Percentiles rank a stretch among this genome's conserved stretches.
Conservation (phyloP, 2,329 filamentous ascomycete species). For the Apiospora rasikravindrae region DNA sequence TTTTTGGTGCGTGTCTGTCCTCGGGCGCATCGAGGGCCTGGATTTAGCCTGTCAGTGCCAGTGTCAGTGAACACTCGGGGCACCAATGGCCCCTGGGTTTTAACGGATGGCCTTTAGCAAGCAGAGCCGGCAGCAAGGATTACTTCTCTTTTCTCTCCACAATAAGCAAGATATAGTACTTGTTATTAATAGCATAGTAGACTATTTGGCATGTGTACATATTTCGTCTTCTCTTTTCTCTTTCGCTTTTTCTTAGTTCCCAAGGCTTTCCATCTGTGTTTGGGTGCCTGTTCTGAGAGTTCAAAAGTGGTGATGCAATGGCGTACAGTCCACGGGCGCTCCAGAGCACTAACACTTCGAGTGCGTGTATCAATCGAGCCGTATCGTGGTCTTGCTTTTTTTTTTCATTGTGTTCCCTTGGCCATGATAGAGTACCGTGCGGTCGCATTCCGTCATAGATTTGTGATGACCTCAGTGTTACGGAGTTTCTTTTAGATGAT, state of each 20-base stretch:
- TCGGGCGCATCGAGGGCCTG: no score
- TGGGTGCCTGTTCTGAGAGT: background rate
- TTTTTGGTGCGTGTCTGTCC: background rate
- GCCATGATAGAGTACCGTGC: background rate
- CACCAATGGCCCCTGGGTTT: background rate
- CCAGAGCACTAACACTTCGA: background rate
- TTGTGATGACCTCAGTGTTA: background rate
- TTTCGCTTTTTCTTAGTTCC: background rate
- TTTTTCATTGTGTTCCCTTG: background rate
- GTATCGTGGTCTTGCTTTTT: background rate
- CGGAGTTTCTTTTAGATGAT: background rate
- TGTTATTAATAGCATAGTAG: no score
- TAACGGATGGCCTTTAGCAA: background rate
- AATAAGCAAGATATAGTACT: background rate
- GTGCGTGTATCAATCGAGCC: background rate
- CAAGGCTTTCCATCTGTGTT: background rate
- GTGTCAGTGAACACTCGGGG: background rate
- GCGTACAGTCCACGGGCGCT: conserved; percentile 1
- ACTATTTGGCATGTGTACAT: no score
- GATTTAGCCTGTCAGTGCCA: background rate
- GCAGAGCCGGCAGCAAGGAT: background rate
- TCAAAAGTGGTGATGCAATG: conserved; percentile 11
- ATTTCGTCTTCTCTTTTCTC: no score
- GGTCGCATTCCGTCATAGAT: conserved; percentile 8
- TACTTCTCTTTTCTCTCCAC: background rate